Conservation (phyloP, 176 grass and related monocot species). For the Hordeum marinum region DNA sequence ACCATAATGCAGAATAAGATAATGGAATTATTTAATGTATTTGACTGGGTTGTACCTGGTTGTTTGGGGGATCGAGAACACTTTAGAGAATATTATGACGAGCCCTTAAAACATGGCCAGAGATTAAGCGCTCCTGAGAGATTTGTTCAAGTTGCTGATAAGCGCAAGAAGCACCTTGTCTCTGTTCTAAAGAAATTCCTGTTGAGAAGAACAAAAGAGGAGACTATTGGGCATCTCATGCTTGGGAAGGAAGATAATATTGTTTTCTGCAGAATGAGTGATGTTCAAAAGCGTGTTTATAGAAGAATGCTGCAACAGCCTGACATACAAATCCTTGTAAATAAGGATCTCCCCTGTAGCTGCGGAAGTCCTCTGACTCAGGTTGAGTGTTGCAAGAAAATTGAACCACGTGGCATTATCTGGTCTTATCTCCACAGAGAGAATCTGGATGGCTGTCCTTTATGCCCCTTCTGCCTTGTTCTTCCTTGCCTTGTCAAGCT, state of each 20-base stretch:
- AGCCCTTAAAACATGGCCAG: conserved; percentile 89
- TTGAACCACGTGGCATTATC: conserved; percentile 77
- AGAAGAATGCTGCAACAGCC: conserved; percentile 93
- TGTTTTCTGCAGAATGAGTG: conserved; percentile 96
- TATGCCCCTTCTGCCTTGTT: conserved; percentile 93
- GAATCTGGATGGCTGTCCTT: conserved; percentile 71
- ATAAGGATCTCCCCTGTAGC: conserved; percentile 80
- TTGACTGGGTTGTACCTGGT: conserved; percentile 89
- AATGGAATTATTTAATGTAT: conserved; percentile 95
- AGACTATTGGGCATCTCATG: conserved; percentile 98
- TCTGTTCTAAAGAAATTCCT: conserved; percentile 74
- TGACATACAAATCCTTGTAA: conserved; percentile 94
- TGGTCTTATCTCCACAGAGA: conserved; percentile 96
- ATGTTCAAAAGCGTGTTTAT: conserved; percentile 90
- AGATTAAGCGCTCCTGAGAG: conserved; percentile 88
- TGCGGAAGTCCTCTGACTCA: conserved; percentile 86
- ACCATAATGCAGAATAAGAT: conserved; percentile 96
- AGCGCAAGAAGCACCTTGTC: conserved; percentile 83
- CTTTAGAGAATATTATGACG: conserved; percentile 85
- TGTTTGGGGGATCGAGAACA: conserved; percentile 82
- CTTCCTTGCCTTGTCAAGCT: conserved; percentile 96
- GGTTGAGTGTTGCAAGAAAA: conserved; percentile 84
- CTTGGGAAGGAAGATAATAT: conserved; percentile 98
- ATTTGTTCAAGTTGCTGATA: conserved; percentile 77
- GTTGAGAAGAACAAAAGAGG: conserved; percentile 91